Percentiles rank a stretch among this genome's conserved stretches.
phyloP scores from a whole-genome alignment of 1,284 basidiomycete species.

The Tausonia pullulans region DNA sequence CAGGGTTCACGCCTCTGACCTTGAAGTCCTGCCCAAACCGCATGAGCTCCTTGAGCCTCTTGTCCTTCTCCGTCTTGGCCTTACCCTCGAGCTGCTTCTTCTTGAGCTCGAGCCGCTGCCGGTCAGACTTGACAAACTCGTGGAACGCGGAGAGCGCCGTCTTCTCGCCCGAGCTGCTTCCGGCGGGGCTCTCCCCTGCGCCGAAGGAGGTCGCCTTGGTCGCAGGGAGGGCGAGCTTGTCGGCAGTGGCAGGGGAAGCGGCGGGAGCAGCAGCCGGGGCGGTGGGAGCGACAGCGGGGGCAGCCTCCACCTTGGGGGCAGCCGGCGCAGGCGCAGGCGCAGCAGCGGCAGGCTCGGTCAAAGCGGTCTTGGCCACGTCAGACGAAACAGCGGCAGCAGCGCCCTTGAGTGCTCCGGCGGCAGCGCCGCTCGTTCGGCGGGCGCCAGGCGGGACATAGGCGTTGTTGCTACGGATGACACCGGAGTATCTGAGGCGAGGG shows the following conservation, averaged over 20 bases:
- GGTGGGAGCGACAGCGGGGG: slow-evolving; percentile 23
- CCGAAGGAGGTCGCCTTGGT: no score
- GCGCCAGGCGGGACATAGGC: slow-evolving; percentile 90
- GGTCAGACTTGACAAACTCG: slow-evolving; percentile 80
- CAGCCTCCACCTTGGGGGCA: no score
- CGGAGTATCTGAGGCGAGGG: slow-evolving; percentile 58
- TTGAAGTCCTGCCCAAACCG: slow-evolving; percentile 91
- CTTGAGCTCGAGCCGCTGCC: slow-evolving; percentile 76
- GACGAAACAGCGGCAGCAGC: slow-evolving; percentile 15
- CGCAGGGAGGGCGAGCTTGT: not conserved
- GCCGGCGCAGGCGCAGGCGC: no score
- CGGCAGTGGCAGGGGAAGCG: no score
- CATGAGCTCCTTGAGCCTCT: slow-evolving; percentile 40
- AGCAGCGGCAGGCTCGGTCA: no score
- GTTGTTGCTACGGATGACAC: slow-evolving; percentile 73
- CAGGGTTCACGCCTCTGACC: slow-evolving; percentile 41
- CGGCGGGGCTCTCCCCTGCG: no score
- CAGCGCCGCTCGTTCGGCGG: no score
- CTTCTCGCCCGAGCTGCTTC: no score
- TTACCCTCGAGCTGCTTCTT: slow-evolving; percentile 54
- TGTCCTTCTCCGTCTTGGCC: slow-evolving; percentile 86
- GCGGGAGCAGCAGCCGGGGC: slow-evolving; percentile 18
- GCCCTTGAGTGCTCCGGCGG: no score
- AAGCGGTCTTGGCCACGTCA: no score
- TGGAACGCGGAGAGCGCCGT: slow-evolving; percentile 46